phyloP scores from a whole-genome alignment of 306 rosid species.

The Delonix regia region DNA sequence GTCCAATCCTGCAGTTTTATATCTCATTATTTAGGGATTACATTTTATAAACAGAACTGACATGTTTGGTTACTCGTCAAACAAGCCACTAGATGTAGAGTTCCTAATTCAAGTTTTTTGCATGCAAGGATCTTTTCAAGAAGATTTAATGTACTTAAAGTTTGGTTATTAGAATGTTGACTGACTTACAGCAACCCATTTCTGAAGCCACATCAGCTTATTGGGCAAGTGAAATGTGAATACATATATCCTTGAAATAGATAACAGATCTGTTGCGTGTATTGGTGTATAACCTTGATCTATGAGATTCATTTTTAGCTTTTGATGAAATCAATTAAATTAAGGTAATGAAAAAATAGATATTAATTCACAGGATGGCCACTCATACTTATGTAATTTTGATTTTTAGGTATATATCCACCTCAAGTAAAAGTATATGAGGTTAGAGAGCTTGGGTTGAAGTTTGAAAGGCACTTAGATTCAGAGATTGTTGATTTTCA shows the following conservation, averaged over 20 bases:
- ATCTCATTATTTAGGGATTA: neutral
- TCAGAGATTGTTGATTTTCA: constrained; percentile 91
- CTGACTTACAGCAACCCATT: neutral
- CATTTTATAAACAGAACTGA: neutral
- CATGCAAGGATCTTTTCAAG: no score
- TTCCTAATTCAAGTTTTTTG: no score
- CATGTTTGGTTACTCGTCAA: neutral
- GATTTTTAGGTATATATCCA: constrained; percentile 80
- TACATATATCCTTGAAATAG: neutral
- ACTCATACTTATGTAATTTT: constrained; percentile 23
- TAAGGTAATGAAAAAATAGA: neutral
- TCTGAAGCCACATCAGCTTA: constrained; percentile 13
- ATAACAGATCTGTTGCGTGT: neutral
- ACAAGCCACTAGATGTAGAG: neutral
- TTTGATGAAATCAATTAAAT: neutral
- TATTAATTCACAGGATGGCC: neutral
- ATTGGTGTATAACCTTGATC: neutral
- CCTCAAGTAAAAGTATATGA: constrained; percentile 93
- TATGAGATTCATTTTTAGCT: constrained; percentile 18
- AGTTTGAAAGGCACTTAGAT: constrained; percentile 93
- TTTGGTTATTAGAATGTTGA: neutral
- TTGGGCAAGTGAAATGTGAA: neutral
- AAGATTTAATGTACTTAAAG: no score
- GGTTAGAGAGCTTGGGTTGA: constrained; percentile 76
- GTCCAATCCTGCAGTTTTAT: neutral